Percentiles rank a stretch among this genome's conserved stretches.
These are phyloP conservation scores for Hypoxylon sp. DNA, from an alignment of 2,329 filamentous ascomycete species.

Conservation along the genomic window DNA sequence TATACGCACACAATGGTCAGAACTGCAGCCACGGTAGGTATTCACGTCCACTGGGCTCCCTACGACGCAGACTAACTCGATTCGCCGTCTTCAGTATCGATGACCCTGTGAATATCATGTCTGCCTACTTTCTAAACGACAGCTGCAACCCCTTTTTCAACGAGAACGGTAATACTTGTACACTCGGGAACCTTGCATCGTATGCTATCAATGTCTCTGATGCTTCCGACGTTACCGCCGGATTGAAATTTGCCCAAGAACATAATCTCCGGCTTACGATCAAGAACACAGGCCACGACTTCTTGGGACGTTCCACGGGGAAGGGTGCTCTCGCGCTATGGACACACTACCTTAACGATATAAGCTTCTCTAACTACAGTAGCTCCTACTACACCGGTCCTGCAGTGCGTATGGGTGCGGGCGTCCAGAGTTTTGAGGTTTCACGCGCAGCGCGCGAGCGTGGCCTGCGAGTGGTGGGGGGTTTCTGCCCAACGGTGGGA, in stretches of 20 bases:
- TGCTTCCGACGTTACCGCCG: neutral
- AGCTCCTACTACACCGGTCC: neutral
- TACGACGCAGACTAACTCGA: no score
- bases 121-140: neutral
- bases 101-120: no score
- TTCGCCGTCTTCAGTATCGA: no score
- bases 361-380: neutral
- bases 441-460: neutral
- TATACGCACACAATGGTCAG: no score
- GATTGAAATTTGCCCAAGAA: neutral
- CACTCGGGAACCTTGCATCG: neutral
- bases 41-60: no score
- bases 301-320: neutral
- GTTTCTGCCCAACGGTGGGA: neutral
- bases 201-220: neutral
- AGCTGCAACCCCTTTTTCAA: neutral
- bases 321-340: neutral
- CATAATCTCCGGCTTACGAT: neutral
- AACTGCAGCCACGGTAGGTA: no score
- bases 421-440: neutral
- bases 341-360: neutral
- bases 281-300: slow-evolving; percentile 2
- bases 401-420: neutral
- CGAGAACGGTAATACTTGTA: neutral
- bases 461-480: neutral